These are phyloP conservation scores for Delonix regia DNA, from an alignment of 306 rosid species.

Conservation along the genomic window DNA sequence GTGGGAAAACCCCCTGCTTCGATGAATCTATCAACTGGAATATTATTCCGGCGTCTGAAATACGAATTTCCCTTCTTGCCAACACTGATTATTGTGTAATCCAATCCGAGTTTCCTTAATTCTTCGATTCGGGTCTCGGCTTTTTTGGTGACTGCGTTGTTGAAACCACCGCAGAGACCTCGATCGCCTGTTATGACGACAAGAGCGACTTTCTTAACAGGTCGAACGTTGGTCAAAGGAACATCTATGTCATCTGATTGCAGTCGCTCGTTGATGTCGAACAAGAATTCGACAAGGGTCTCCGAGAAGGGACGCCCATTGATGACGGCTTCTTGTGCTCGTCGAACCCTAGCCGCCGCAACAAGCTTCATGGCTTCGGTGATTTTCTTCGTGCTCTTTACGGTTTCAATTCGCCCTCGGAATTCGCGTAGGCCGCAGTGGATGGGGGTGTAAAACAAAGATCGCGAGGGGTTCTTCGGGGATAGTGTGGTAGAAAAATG, in stretches of 20 bases:
- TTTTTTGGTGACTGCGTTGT: slow-evolving; percentile 51
- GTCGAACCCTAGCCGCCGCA: slow-evolving; percentile 73
- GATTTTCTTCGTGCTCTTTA: slow-evolving; percentile 65
- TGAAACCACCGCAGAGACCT: slow-evolving; percentile 81
- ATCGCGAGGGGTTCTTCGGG: slow-evolving; percentile 4
- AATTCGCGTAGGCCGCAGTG: slow-evolving; percentile 58
- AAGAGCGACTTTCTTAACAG: slow-evolving; percentile 61
- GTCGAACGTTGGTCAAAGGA: slow-evolving; percentile 53
- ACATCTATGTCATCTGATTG: slow-evolving; percentile 55
- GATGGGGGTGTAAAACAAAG: slow-evolving; percentile 23
- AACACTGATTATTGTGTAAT: slow-evolving; percentile 60
- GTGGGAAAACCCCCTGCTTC: slow-evolving; percentile 57
- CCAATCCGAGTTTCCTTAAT: slow-evolving; percentile 52
- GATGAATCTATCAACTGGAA: slow-evolving; percentile 53
- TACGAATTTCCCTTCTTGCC: slow-evolving; percentile 72
- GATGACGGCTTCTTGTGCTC: slow-evolving; percentile 84
- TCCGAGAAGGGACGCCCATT: slow-evolving; percentile 70
- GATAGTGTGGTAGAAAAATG: background rate
- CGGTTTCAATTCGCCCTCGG: slow-evolving; percentile 57
- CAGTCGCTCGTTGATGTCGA: slow-evolving; percentile 56
- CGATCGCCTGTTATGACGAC: slow-evolving; percentile 66
- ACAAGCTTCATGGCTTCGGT: slow-evolving; percentile 85
- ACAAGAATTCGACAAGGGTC: slow-evolving; percentile 55
- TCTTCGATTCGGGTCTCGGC: slow-evolving; percentile 54
- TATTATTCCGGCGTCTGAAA: slow-evolving; percentile 43